Evolutionary conservation across 495 filamentous ascomycete species (phyloP), one percentile per base, ranked within the genome.

Genomic region (Baudoinia panamericana): DNA sequence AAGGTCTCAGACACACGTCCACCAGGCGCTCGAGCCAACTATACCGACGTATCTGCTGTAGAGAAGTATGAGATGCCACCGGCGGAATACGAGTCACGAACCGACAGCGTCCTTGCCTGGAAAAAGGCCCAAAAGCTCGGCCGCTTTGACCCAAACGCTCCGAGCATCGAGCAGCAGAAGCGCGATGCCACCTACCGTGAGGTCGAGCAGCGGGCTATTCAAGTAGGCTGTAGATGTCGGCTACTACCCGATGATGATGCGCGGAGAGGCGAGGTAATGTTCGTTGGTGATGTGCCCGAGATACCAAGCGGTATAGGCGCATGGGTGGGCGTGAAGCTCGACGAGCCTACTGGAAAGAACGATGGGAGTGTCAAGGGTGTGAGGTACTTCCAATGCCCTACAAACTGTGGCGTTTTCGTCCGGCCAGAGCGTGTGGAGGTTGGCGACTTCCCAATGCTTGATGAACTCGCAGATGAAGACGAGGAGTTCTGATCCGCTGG

Each of bases 291-390:
- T 12, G 80, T 95, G 13, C 70, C 78, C 24, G 77, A 84, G 46
- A 86, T 96, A 35, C 84, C 85, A 0, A 36, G 47, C 11, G 75
- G 63, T 16, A 53, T 65, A 10, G 61, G 73, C 4, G 69, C 82
- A 13, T 97, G 88, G 84, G 65, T 94, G 36, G 90, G 90, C 33
- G 70, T 96, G 33, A 84, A 92, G 67, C 71, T 96, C 44, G 77
- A 83, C 33, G 80, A 80, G 29, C 66, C 73, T 16, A 70, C 67
- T 8, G 90, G 90, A 13, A 96, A 95, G 64, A 96, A 97, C 53
- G 84, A 96, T 68, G 90, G 90, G 45, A 72, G 76, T 18, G 81
- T 96, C 18, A 72, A 85, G 46, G 95, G 90, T 88, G 69, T 90
- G 27, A 69, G 83, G 33, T 96, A 96, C 58, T 97, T 96, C 54